A percentile compares a stretch with the other conserved stretches of the same genome.
Conservation (phyloP, 306 rosid species). For the Boehmeria nivea region DNA sequence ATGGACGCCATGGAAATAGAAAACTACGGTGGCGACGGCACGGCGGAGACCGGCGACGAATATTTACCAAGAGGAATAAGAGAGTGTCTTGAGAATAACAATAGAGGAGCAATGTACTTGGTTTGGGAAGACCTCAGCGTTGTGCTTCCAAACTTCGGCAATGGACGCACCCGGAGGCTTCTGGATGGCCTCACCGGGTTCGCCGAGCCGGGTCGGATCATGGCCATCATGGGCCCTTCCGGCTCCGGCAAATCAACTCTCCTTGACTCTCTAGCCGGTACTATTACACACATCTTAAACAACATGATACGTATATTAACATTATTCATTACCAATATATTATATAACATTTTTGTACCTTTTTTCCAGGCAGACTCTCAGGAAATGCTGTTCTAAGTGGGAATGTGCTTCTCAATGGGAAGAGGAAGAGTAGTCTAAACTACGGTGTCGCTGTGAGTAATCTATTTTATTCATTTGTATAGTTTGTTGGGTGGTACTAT, state of each 20-base stretch:
- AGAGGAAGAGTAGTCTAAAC: conserved; percentile 49
- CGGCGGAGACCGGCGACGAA: neutral
- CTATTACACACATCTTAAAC: no score
- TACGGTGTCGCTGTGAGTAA: conserved; percentile 65
- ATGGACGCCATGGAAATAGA: conserved; percentile 50
- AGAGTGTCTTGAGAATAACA: no score
- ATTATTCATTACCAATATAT: no score
- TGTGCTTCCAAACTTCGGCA: conserved; percentile 62
- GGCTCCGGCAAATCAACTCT: conserved; percentile 96
- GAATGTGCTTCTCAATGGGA: conserved; percentile 70
- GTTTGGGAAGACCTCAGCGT: conserved; percentile 81
- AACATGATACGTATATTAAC: no score
- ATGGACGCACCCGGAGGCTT: conserved; percentile 58
- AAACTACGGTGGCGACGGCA: neutral
- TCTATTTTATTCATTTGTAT: neutral
- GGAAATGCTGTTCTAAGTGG: conserved; percentile 78
- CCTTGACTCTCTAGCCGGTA: conserved; percentile 88
- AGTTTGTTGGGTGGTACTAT: neutral
- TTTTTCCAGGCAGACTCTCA: conserved; percentile 68
- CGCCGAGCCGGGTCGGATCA: conserved; percentile 81
- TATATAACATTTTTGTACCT: neutral
- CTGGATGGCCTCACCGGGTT: conserved; percentile 65
- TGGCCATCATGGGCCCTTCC: conserved; percentile 98
- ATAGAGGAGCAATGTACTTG: conserved; percentile 35
- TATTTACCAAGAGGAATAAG: conserved; percentile 4